Evolutionary conservation across 2,329 filamentous ascomycete species (phyloP).

Genomic region (Neoscytalidium dimidiatum): DNA sequence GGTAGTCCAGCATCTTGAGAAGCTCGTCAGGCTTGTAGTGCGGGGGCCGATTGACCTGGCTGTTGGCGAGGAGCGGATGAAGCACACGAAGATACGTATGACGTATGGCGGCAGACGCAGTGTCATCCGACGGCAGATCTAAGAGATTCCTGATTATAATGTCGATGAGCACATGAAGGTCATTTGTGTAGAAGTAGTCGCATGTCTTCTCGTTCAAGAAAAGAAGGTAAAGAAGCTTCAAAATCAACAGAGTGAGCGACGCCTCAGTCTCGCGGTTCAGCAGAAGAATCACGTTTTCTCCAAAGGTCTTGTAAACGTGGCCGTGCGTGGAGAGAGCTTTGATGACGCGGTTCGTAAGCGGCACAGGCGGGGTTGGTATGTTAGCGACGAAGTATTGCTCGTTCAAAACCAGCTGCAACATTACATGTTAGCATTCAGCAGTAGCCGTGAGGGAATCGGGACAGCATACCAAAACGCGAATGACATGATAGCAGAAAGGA

Average conservation of each 20-base stretch:
- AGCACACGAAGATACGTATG: constrained; percentile 95
- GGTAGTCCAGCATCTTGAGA: constrained; percentile 70
- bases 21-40: constrained; percentile 93
- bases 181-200: constrained; percentile 99
- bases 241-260: constrained; percentile 89
- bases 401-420: constrained; percentile 79
- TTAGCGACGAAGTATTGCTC: constrained; percentile 94
- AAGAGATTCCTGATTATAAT: constrained; percentile 97
- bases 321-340: constrained; percentile 85
- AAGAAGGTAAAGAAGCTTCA: constrained; percentile 92
- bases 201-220: constrained; percentile 91
- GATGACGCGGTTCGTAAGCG: constrained; percentile 88
- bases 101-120: constrained; percentile 58
- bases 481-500: constrained; percentile 94
- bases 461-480: constrained; percentile 76
- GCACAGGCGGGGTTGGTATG: constrained; percentile 47
- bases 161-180: constrained; percentile 88
- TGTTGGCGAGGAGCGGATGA: constrained; percentile 86
- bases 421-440: constrained; percentile 9
- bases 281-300: constrained; percentile 93
- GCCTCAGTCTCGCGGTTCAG: constrained; percentile 94
- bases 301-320: constrained; percentile 85
- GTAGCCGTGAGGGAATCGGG: constrained; percentile 20
- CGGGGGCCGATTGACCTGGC: constrained; percentile 81
- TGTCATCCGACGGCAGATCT: constrained; percentile 81